Evolutionary conservation across 352 stramenopile species (phyloP).

Genomic region (Phytopythium sindhum): DNA sequence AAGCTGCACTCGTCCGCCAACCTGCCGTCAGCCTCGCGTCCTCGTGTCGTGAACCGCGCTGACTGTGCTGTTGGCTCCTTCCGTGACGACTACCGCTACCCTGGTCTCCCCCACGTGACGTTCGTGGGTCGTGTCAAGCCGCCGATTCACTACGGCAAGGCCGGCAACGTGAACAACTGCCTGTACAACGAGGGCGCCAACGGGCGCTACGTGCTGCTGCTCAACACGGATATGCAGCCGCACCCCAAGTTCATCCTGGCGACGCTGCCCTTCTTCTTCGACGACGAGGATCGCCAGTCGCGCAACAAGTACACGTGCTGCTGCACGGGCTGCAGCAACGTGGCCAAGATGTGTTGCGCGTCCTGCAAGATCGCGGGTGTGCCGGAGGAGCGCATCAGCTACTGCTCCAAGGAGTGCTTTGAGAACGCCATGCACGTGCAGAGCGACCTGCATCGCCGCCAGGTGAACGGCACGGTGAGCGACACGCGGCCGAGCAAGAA

Average conservation of each 20-base stretch:
- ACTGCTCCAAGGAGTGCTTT: slow-evolving; percentile 87
- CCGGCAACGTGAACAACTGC: slow-evolving; percentile 89
- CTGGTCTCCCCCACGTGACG: slow-evolving; percentile 70
- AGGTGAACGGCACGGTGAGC: slow-evolving; percentile 78
- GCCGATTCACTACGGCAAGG: slow-evolving; percentile 73
- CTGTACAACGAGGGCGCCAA: slow-evolving; percentile 86
- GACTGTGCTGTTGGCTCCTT: slow-evolving; percentile 81
- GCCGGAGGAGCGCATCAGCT: slow-evolving; percentile 80
- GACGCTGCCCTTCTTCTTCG: slow-evolving; percentile 85
- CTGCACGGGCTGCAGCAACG: slow-evolving; percentile 68
- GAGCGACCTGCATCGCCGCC: slow-evolving; percentile 72
- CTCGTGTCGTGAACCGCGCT: slow-evolving; percentile 66
- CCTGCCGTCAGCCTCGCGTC: slow-evolving; percentile 60
- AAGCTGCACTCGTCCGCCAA: slow-evolving; percentile 85
- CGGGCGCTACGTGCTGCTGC: slow-evolving; percentile 72
- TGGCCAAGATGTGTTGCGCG: slow-evolving; percentile 82
- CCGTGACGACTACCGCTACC: slow-evolving; percentile 86
- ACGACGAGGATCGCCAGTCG: slow-evolving; percentile 70
- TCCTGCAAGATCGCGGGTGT: slow-evolving; percentile 84
- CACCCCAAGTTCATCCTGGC: slow-evolving; percentile 82
- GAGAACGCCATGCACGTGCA: slow-evolving; percentile 79
- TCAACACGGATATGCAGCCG: slow-evolving; percentile 86
- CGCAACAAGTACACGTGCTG: slow-evolving; percentile 84
- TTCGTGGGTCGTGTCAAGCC: slow-evolving; percentile 81
- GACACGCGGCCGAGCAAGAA: slow-evolving; percentile 72